Conservation (phyloP, 2,329 filamentous ascomycete species). For the Huntiella savannae region DNA sequence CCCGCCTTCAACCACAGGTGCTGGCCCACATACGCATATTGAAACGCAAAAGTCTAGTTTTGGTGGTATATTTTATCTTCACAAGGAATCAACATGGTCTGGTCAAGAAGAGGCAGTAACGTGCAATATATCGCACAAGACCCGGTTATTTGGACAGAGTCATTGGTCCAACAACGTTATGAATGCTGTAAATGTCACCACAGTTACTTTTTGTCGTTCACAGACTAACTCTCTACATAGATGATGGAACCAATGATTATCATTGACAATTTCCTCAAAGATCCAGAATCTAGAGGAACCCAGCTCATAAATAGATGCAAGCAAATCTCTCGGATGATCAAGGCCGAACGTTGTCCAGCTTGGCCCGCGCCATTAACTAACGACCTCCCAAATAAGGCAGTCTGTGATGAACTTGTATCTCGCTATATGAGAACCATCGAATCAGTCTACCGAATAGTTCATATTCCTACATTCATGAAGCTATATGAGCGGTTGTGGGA, state of each 20-base stretch:
- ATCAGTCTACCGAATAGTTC: slow-evolving; percentile 28
- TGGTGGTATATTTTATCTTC: slow-evolving; percentile 25
- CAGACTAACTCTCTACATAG: not conserved
- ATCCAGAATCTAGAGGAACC: slow-evolving; percentile 20
- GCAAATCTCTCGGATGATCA: slow-evolving; percentile 30
- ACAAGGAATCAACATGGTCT: slow-evolving; percentile 19
- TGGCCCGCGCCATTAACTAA: slow-evolving; percentile 26
- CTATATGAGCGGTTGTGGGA: slow-evolving; percentile 34
- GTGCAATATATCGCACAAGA: slow-evolving; percentile 33
- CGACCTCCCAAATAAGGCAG: slow-evolving; percentile 26
- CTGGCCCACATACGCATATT: slow-evolving; percentile 17
- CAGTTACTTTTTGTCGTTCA: not conserved
- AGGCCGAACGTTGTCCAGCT: slow-evolving; percentile 25
- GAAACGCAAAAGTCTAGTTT: slow-evolving; percentile 21
- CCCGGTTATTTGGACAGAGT: slow-evolving; percentile 35
- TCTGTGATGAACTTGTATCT: slow-evolving; percentile 28
- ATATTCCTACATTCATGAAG: slow-evolving; percentile 28
- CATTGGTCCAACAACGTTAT: slow-evolving; percentile 33
- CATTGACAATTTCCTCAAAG: slow-evolving; percentile 23
- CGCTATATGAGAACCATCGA: slow-evolving; percentile 31
- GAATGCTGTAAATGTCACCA: slow-evolving; percentile 21
- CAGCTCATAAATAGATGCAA: slow-evolving; percentile 31
- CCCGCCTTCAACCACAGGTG: not conserved
- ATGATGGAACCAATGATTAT: slow-evolving; percentile 5
- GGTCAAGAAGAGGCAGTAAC: slow-evolving; percentile 18